phyloP scores from a whole-genome alignment of 2,329 filamentous ascomycete species.

The Colletotrichum orchidophilum region DNA sequence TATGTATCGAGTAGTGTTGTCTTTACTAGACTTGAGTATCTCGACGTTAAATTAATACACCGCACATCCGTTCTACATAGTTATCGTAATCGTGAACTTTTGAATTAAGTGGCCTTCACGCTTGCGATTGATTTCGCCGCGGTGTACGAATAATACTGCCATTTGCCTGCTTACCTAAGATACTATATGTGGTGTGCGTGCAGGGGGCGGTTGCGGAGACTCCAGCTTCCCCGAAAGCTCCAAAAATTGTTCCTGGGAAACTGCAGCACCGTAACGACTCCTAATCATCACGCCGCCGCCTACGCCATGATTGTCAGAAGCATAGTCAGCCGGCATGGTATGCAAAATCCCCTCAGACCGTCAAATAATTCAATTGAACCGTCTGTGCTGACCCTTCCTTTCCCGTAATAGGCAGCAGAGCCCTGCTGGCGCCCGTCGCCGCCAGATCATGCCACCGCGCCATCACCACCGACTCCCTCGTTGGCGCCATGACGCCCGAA shows the following conservation, averaged over 20 bases:
- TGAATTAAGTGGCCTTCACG: not conserved
- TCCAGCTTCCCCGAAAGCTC: constrained; percentile 22
- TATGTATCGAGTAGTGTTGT: constrained; percentile 39
- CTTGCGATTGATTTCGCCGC: not conserved
- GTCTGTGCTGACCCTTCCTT: not conserved
- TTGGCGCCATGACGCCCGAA: constrained; percentile 38
- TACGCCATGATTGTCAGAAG: constrained; percentile 66
- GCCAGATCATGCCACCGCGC: constrained; percentile 50
- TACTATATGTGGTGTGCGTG: fast-evolving
- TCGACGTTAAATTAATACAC: constrained; percentile 35
- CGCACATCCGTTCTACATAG: constrained; percentile 1
- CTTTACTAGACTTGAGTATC: constrained; percentile 34
- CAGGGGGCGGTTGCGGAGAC: constrained; percentile 12
- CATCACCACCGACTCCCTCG: constrained; percentile 46
- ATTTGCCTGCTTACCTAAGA: constrained; percentile 22
- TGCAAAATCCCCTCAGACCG: constrained; percentile 35
- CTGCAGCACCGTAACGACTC: constrained; percentile 54
- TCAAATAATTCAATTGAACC: constrained; percentile 37
- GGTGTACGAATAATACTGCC: not conserved
- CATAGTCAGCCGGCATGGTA: constrained; percentile 64
- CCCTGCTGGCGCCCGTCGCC: constrained; percentile 54
- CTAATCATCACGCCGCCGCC: constrained; percentile 41
- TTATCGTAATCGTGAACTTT: not conserved
- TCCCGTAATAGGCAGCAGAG: constrained; percentile 58
- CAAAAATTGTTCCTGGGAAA: constrained; percentile 34